Evolutionary conservation across 768 basidiomycete genomes (phyloP), one percentile per base, ranked within the genome.

Genomic region (Pleurotus ostreatus): DNA sequence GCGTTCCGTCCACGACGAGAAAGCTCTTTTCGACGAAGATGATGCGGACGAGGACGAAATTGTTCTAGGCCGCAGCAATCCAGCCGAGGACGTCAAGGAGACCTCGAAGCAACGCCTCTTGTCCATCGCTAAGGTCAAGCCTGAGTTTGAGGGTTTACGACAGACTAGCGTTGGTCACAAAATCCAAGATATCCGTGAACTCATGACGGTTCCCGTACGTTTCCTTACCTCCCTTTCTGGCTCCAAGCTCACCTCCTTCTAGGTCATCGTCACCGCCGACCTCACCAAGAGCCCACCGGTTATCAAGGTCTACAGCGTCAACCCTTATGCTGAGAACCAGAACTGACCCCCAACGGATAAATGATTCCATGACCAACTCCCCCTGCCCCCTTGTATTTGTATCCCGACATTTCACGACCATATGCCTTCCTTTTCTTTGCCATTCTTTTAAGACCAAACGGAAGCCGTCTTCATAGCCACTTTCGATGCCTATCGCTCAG

Each of bases 181-280:
- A 77, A 92, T 97, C 62, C 96, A 98, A 73, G 94, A 95, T 68
- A 92, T 98, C 67, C 85, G 80, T 62, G 94, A 97, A 69, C 72
- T 97, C 64, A 93, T 93, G 90, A 92, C 83, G 46, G 91, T 97
- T 38, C 94, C 94, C 55, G 94, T 94, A 73, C 63, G 88, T 80
- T 12, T 13, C 55, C 20, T 18, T 23, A 3, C 37, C 4, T 55
- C 8, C 60, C 46, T 30, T 18, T 47, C 44, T 20, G 20, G 18
- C 5, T 34, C n/a, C 26, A 16, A 43, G 11, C 12, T 59, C 58
- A 64, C 46, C 53, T 37, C 47, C 58, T 40, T 57, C 2, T 62
- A 94, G 92, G 93, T 95, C 62, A 95, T 97, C 65, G 87, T 97
- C 62, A 95, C 94, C 41, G 93, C 93, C 30, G 94, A 98, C 70